Base-by-base conservation (phyloP, 306 rosid species). In the Prunus davidiana region DNA sequence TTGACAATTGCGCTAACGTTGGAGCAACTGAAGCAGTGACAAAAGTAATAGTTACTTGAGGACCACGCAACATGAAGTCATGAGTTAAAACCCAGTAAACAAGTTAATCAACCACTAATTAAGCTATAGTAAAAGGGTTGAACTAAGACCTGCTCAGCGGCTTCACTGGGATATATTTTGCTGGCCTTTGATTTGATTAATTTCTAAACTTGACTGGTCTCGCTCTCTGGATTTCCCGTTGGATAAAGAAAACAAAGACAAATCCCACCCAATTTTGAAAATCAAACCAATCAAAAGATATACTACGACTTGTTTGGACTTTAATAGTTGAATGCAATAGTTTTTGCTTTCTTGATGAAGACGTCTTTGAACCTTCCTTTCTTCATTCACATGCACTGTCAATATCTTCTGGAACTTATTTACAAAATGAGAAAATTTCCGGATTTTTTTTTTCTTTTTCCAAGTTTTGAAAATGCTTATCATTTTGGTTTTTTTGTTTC, bases 261-360 rank as follows among this genome's bases (percentile, higher is more conserved):
- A 30, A 28, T 34, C 38, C 25, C 30, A 66, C 71, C 20, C 72
- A 13, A 22, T 20, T 43, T 45, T 62, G 66, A 28, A 18, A 3
- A 41, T 19, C 7, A 64, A 64, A 55, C 64, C 75, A n/a, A n/a
- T 5, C 51, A 71, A 52, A 16, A 41, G 12, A 27, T 14, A 38
- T 38, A 11, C 25, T 16, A 47, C 69, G 47, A 60, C 69, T 22
- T 34, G 12, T 25, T 60, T 73, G 69, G 69, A 73, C 69, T 73
- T 24, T 24, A 10, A 45, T 19, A 73, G 58, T 73, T 25, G 46
- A 60, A 45, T 4, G 19, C 5, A 24, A 5, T 41, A 4, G 12
- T 14, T 15, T 41, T 61, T 60, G 22, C 18, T 43, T 64, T 6
- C 45, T 25, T 27, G n/a, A 45, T 12, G 46, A 60, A 24, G 46